Percentiles rank a stretch among this genome's conserved stretches.
Conservation (phyloP, 306 rosid genomes). For the Elaeagnus macrophylla region DNA sequence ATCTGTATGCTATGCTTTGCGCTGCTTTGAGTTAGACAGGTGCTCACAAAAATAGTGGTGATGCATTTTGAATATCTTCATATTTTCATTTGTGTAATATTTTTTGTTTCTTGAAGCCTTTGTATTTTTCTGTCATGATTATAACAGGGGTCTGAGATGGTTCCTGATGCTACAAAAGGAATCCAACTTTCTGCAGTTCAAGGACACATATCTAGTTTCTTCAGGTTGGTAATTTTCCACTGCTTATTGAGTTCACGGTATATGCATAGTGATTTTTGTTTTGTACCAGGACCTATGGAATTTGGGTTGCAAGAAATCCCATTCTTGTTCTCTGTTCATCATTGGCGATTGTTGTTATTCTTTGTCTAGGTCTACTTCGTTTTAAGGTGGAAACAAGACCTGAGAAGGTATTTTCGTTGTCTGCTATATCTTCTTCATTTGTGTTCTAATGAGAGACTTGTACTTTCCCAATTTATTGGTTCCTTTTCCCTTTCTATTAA, state of each 20-base stretch:
- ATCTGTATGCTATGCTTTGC: no score
- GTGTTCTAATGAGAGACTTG: no score
- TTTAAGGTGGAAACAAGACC: slow-evolving; percentile 89
- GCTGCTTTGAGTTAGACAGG: no score
- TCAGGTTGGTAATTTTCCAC: slow-evolving; percentile 50
- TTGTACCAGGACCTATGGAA: slow-evolving; percentile 59
- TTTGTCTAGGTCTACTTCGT: slow-evolving; percentile 64
- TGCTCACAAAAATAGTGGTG: neutral
- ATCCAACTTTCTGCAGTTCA: slow-evolving; percentile 58
- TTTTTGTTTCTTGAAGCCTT: slow-evolving; percentile 7
- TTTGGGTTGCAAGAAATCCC: slow-evolving; percentile 81
- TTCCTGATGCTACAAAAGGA: slow-evolving; percentile 28
- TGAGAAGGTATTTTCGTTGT: slow-evolving; percentile 50
- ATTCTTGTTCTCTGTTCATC: slow-evolving; percentile 63
- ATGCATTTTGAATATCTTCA: neutral
- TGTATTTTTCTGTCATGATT: slow-evolving; percentile 18
- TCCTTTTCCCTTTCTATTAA: no score
- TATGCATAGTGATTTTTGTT: slow-evolving; percentile 7
- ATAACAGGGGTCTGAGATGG: slow-evolving; percentile 34
- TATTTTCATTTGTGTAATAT: slow-evolving; percentile 4
- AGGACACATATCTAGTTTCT: slow-evolving; percentile 62
- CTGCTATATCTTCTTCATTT: no score
- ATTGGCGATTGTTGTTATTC: slow-evolving; percentile 60
- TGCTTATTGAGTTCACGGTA: slow-evolving; percentile 3
- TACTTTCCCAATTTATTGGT: no score